Base-by-base conservation (phyloP, 768 basidiomycete species). In the Boletus subcaerulescens region DNA sequence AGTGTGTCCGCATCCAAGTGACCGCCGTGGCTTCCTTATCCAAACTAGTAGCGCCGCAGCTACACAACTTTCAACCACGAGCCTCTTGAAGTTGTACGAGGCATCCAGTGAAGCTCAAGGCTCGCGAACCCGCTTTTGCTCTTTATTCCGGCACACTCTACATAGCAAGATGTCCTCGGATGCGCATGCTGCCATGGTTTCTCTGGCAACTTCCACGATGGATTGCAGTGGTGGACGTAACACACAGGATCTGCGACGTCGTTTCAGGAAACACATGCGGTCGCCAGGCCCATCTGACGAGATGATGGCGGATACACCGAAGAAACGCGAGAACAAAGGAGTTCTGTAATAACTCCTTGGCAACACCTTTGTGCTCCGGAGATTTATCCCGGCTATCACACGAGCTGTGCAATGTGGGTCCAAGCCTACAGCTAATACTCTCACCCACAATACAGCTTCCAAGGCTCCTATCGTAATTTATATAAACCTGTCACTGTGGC, bases 401-500 rank as follows among this genome's bases (percentile, higher is more conserved):
- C 18, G 22, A 29, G 14, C 53, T 42, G 32, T 29, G 20, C 39
- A 55, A 55, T 36, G 52, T 57, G 35, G 40, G 11, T 57, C n/a
- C n/a, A n/a, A n/a, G n/a, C n/a, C 57, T 29, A 59, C 46, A 59
- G 58, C 24, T 44, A 42, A 18, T n/a, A n/a, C 3, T n/a, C 4
- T 38, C 41, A 22, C 32, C 44, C 22, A n/a, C 50, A 42, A 45
- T n/a, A 45, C 45, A 51, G 49, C 57, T 47, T 59, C 55, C 5
- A 33, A 17, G 24, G 11, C 24, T 39, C 6, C 32, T 8, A 31
- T 38, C 33, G 13, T 12, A 18, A 33, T 43, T 44, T 14, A 63
- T 64, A 64, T 52, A 63, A 65, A n/a, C 32, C 31, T 33, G 32
- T 13, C 32, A 5, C 26, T 33, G 32, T 33, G 10, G 32, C 12